These are phyloP conservation scores for Cicer judaicum DNA, from an alignment of 306 rosid species.

Conservation along the genomic window DNA sequence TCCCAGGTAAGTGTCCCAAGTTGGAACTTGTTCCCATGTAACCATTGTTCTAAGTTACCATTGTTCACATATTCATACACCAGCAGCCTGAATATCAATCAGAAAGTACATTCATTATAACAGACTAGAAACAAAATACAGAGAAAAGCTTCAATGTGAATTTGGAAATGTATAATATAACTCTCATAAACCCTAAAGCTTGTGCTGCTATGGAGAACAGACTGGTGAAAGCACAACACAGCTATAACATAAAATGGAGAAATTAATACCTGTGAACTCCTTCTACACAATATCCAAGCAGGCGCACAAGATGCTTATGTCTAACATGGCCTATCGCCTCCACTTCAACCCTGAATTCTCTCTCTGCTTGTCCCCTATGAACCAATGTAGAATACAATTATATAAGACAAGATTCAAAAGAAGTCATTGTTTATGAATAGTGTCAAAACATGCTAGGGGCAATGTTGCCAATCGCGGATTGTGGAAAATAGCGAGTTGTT, in stretches of 20 bases:
- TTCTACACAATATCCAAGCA: slow-evolving; percentile 89
- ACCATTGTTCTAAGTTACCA: slow-evolving; percentile 96
- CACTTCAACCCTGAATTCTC: slow-evolving; percentile 97
- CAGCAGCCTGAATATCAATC: slow-evolving; percentile 68
- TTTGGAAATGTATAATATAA: slow-evolving; percentile 5
- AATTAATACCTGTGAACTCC: slow-evolving; percentile 82
- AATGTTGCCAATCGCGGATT: no score
- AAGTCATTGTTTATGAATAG: slow-evolving; percentile 24
- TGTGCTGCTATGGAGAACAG: slow-evolving; percentile 1
- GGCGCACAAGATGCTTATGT: slow-evolving; percentile 94
- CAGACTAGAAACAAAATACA: slow-evolving; percentile 21
- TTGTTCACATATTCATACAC: slow-evolving; percentile 96
- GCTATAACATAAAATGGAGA: not conserved
- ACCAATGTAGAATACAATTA: slow-evolving; percentile 40
- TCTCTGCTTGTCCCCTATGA: slow-evolving; percentile 96
- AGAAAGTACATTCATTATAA: slow-evolving; percentile 19
- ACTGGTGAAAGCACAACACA: slow-evolving; percentile 9
- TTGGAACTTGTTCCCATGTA: slow-evolving; percentile 81
- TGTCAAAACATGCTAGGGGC: not conserved
- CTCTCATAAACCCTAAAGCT: slow-evolving; percentile 27
- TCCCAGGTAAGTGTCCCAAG: slow-evolving; percentile 91
- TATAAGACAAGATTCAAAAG: slow-evolving; percentile 17
- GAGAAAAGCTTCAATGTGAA: slow-evolving; percentile 8
- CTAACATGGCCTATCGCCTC: slow-evolving; percentile 98
- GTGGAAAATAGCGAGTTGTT: no score